Base-by-base conservation (phyloP, 768 basidiomycete genomes). In the Chalciporus sphaerocephalus region DNA sequence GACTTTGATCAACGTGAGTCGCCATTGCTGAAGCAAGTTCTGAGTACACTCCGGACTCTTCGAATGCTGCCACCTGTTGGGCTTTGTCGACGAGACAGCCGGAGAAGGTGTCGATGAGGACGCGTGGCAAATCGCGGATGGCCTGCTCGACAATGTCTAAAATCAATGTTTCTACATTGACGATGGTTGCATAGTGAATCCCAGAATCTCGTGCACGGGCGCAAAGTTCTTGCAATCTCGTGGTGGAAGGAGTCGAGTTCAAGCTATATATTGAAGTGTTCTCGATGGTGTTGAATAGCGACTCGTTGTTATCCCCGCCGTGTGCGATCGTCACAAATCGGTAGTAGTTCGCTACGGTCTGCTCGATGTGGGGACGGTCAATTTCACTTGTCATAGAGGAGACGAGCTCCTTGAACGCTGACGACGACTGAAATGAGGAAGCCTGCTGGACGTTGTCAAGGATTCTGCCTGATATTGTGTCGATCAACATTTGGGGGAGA, bases 21-120 rank as follows among this genome's bases (percentile, higher is more conserved):
- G 48, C 53, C 48, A 47, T 53, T 0, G 51, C 47, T 1, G 47
- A 56, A 2, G 49, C 5, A 22, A 57, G 22, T 25, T 50, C 46
- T 7, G 27, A 13, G 13, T 42, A 57, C 11, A 35, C 2, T 7
- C 37, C 38, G 2, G 30, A 33, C 3, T 20, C 28, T 42, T 52
- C 42, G 15, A 56, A 55, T 11, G 40, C 12, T 2, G 42, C 12
- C 3, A 32, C 44, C 23, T 49, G 53, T 1, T 38, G 8, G 0
- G 32, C 1, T 28, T 43, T 51, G 30, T 54, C 22, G 32, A 25
- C 6, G 33, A 55, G 48, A 27, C 38, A 32, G 9, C 46, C 54
- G 2, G 54, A 17, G 3, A 0, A 17, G 1, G 53, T 56, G 38
- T 56, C 34, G 4, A 54, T 51, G 27, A 55, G 47, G 4, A 52